These are phyloP conservation scores for Pseudogymnoascus verrucosus DNA, from an alignment of 2,329 filamentous ascomycete species.

Conservation along the genomic window DNA sequence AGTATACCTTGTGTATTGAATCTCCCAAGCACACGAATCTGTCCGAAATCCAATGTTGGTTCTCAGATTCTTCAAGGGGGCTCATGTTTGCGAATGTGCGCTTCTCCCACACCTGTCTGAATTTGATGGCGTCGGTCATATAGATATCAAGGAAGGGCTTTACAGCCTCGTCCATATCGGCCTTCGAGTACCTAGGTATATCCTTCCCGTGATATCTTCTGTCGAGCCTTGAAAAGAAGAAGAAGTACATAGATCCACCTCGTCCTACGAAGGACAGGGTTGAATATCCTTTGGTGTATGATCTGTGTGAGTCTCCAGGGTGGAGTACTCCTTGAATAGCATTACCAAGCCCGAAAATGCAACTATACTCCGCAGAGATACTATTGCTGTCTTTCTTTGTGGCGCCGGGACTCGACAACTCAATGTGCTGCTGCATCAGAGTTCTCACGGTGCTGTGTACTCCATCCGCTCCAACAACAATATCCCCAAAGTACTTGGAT, in stretches of 20 bases:
- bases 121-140: constrained; percentile 12
- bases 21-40: constrained; percentile 22
- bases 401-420: background rate
- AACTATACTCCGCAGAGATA: constrained; percentile 21
- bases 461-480: constrained; percentile 24
- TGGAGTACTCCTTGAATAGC: constrained; percentile 12
- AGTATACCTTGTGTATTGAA: constrained; percentile 24
- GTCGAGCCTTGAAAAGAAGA: constrained; percentile 16
- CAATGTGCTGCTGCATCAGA: constrained; percentile 16
- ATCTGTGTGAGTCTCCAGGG: constrained; percentile 9
- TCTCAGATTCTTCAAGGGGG: constrained; percentile 15
- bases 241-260: constrained; percentile 15
- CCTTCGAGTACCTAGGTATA: constrained; percentile 18
- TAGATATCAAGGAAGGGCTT: constrained; percentile 11
- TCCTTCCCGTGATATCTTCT: constrained; percentile 12
- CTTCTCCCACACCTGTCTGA: constrained; percentile 15
- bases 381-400: constrained; percentile 13
- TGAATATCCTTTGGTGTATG: constrained; percentile 12
- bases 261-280: constrained; percentile 14
- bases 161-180: constrained; percentile 13
- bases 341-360: constrained; percentile 19
- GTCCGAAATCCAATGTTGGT: constrained; percentile 19
- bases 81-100: constrained; percentile 11
- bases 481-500: constrained; percentile 16
- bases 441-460: constrained; percentile 19